These are phyloP conservation scores for Beta macrorhiza DNA, from an alignment of 179 eudicot genomes.

Conservation along the genomic window DNA sequence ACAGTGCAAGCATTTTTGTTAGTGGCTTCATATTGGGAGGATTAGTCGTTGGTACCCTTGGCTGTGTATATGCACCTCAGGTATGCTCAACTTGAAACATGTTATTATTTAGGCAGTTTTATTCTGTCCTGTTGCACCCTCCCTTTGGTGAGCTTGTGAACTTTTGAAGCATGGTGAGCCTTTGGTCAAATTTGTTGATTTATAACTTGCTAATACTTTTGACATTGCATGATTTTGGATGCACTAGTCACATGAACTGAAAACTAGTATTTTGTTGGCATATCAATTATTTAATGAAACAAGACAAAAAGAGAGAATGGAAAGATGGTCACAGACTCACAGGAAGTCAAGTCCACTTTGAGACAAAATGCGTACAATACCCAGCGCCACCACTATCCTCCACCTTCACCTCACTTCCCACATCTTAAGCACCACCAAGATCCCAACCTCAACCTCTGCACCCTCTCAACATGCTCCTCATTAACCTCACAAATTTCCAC, in stretches of 20 bases:
- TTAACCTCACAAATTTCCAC: too few relatives aligned
- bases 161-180: constrained; percentile 1
- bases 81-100: constrained; percentile 30
- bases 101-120: background rate
- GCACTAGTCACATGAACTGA: background rate
- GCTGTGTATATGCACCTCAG: constrained; percentile 85
- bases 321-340: too few relatives aligned
- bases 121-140: background rate
- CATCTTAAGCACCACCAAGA: too few relatives aligned
- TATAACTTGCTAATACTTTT: background rate
- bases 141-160: background rate
- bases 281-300: background rate
- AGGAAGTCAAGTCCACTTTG: background rate
- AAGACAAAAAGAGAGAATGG: background rate
- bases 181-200: background rate
- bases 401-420: too few relatives aligned
- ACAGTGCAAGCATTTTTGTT: constrained; percentile 50
- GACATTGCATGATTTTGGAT: background rate
- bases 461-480: too few relatives aligned
- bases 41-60: constrained; percentile 72
- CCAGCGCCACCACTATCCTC: too few relatives aligned
- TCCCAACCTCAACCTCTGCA: too few relatives aligned
- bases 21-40: constrained; percentile 87
- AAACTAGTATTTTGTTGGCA: background rate
- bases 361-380: background rate